A percentile compares a stretch with the other conserved stretches of the same genome.
phyloP scores from a whole-genome alignment of 1,139 yeast species.

The Pichia sp. region DNA sequence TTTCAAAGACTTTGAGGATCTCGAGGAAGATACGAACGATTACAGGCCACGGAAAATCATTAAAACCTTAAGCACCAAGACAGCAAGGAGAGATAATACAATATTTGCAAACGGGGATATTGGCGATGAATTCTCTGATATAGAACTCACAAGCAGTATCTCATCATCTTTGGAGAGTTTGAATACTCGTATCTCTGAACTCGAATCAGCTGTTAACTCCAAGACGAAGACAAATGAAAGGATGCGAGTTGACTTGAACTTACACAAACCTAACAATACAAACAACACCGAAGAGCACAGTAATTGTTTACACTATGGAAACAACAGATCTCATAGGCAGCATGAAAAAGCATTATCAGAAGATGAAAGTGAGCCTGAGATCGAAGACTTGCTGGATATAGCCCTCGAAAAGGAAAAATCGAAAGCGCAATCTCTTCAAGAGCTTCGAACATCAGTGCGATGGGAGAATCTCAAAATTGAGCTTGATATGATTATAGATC shows the following conservation, averaged over 20 bases:
- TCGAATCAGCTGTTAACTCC: slow-evolving; percentile 1
- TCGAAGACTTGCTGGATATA: no score
- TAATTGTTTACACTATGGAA: slow-evolving; percentile 14
- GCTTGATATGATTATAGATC: slow-evolving; percentile 9
- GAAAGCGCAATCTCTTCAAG: slow-evolving; percentile 6
- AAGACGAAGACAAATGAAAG: no score
- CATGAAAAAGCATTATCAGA: slow-evolving; percentile 13
- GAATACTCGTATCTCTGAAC: slow-evolving; percentile 5
- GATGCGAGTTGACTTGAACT: no score
- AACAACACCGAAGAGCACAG: background rate
- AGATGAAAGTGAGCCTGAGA: no score
- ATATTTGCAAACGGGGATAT: no score
- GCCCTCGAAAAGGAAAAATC: background rate
- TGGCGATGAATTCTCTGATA: background rate
- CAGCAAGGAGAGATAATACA: background rate
- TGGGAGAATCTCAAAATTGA: slow-evolving; percentile 2
- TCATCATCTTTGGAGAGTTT: slow-evolving; percentile 1
- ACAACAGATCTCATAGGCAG: slow-evolving; percentile 15
- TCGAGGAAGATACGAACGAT: no score
- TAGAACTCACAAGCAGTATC: slow-evolving; percentile 4
- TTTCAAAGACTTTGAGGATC: slow-evolving; percentile 6
- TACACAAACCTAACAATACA: background rate
- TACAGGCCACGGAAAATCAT: no score
- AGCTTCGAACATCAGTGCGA: slow-evolving; percentile 3
- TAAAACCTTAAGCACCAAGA: no score